Evolutionary conservation across 2,329 filamentous ascomycete species (phyloP).

Genomic region (Colletotrichum caudatum): DNA sequence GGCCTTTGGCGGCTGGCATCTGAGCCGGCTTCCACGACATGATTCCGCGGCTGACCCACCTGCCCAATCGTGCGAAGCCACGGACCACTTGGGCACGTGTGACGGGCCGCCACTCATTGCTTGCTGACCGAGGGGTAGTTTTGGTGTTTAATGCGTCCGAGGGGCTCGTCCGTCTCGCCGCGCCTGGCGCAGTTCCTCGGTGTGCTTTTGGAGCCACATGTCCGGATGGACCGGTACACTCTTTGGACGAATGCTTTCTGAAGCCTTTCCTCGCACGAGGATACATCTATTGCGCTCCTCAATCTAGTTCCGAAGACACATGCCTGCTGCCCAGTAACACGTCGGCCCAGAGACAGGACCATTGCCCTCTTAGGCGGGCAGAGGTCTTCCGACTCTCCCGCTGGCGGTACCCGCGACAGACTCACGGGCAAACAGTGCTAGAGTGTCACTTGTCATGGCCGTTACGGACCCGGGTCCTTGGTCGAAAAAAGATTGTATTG

Average conservation of each 20-base stretch:
- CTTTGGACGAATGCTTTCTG: not conserved
- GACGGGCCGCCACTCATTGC: not conserved
- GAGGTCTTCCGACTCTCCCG: not conserved
- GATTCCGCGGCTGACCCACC: not conserved
- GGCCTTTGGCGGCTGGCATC: not conserved
- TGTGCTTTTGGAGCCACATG: not conserved
- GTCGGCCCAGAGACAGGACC: not conserved
- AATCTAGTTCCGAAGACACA: not conserved
- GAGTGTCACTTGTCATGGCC: not conserved
- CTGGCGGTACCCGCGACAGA: not conserved
- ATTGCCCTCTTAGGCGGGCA: not conserved
- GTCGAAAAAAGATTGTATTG: not conserved
- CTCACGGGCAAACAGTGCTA: not conserved
- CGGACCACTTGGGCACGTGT: not conserved
- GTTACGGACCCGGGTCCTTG: not conserved
- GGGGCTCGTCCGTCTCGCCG: no score
- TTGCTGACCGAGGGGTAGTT: not conserved
- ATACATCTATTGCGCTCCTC: not conserved
- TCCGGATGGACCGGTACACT: not conserved
- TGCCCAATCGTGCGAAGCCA: not conserved
- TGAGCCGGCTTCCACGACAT: constrained; percentile 20
- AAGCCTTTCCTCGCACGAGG: no score
- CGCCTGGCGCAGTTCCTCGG: not conserved
- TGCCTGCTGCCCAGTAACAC: not conserved
- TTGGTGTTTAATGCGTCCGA: not conserved